Percentiles rank a stretch among this genome's conserved stretches.
Conservation (phyloP, 495 filamentous ascomycete species). For the Xylaria scruposa region DNA sequence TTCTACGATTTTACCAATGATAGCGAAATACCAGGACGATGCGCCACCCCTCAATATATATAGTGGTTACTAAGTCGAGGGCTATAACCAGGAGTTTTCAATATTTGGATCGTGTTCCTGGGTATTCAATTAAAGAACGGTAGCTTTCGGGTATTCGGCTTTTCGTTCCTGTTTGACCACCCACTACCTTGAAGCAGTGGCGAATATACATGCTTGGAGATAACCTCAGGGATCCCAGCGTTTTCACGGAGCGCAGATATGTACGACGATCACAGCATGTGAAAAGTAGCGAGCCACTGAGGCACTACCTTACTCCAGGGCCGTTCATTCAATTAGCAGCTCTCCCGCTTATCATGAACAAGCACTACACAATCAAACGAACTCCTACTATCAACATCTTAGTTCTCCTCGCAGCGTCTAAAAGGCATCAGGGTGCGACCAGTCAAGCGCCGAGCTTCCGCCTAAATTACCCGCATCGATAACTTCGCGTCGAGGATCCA, state of each 20-base stretch:
- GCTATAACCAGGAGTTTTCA: not conserved
- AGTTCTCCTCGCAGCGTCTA: not conserved
- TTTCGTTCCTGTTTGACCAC: not conserved
- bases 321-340: not conserved
- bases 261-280: not conserved
- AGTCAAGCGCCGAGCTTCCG: conserved; percentile 6
- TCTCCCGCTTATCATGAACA: not conserved
- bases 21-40: not conserved
- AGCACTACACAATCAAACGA: not conserved
- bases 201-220: not conserved
- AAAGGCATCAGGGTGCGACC: not conserved
- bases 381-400: not conserved
- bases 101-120: not conserved
- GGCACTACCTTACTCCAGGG: not conserved
- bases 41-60: not conserved
- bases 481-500: not conserved
- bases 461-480: conserved; percentile 26
- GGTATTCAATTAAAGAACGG: not conserved
- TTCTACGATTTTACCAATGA: not conserved
- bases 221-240: not conserved
- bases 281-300: not conserved
- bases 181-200: not conserved
- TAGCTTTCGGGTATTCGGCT: conserved; percentile 21
- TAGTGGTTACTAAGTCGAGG: not conserved
- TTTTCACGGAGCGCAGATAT: not conserved